Evolutionary conservation across 2,329 filamentous ascomycete species (phyloP), one percentile per base, ranked within the genome.

Genomic region (Xylariomycetidae sp.): DNA sequence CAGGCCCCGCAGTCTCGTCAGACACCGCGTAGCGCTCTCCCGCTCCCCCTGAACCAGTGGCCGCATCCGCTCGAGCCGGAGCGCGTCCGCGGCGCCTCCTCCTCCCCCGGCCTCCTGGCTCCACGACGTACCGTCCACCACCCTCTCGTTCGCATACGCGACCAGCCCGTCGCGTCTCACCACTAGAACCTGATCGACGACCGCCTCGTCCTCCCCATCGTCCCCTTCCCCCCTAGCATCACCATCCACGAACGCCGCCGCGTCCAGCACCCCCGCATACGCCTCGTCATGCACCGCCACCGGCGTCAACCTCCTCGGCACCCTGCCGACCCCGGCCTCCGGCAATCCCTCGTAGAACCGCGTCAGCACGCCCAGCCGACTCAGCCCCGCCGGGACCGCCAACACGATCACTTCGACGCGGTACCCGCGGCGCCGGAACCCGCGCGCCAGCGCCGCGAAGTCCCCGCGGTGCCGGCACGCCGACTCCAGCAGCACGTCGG

Each of bases 201-300:
- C 47, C 9, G 32, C 43, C 9, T 40, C 42, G 16, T 33, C 42
- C n/a, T n/a, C n/a, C n/a, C n/a, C n/a, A n/a, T n/a, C n/a, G n/a
- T n/a, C n/a, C n/a, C n/a, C n/a, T n/a, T n/a, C n/a, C n/a, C n/a
- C n/a, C n/a, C n/a, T n/a, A n/a, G n/a, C n/a, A n/a, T n/a, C n/a
- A n/a, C n/a, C n/a, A 30, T 68, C 65, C 13, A 67, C 44, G 35
- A 61, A 64, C 16, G 33, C 38, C 2, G 64, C 64, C 3, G 59
- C 61, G 6, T 50, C 43, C 11, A 56, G 34, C 12, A 70, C 33
- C 3, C 66, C 66, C 3, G 26, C 44, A 27, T 63, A 70, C 16
- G 65, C 66, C 36, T 66, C 66, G 31, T 70, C 62, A 32, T 72
- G 67, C n/a, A 70, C 60, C 37, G 40, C 51, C 12, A 47, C 48